Base-by-base conservation (phyloP, 2,329 filamentous ascomycete genomes). In the Fusarium mangiferae region DNA sequence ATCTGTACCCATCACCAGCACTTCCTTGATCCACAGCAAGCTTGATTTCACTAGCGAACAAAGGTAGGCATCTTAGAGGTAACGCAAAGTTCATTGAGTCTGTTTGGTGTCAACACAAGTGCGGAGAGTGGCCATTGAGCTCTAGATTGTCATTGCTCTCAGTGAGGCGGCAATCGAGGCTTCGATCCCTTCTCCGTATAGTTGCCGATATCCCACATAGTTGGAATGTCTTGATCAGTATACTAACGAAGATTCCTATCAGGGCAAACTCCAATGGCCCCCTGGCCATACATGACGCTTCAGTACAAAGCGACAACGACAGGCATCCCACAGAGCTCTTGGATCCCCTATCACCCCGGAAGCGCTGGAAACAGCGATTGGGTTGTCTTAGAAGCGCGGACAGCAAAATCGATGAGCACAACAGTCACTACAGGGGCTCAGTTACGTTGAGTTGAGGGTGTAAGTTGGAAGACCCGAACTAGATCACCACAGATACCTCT, bases 21-120 rank as follows among this genome's bases (percentile, higher is more conserved):
- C 11, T 51, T 28, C 4, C 11, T 22, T 28, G 12, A 20, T 12
- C 2, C 10, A 6, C 20, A 51, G 4, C 7, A 13, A 30, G 33
- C 13, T 30, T n/a, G 5, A 1, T 4, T n/a, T 26, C 24, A 22
- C 24, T 49, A 1, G 4, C 15, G 2, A 22, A 12, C 15, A 17
- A 8, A 49, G 3, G 4, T 6, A 20, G 18, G 8, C 18, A 9
- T 28, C 41, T 22, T 17, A 11, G 24, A 28, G 17, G 15, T 9
- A 14, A 24, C 7, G 5, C 10, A 42, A 36, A 30, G 30, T 15
- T 38, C 20, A 15, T 12, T n/a, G 20, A 51, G 24, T 20, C 6
- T 35, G 24, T 17, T 30, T 7, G 17, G 41, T 14, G 33, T 49
- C 55, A 26, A 58, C 24, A n/a, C 20, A 18, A 26, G n/a, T 18